Evolutionary conservation across 2,329 filamentous ascomycete species (phyloP), one percentile per base, ranked within the genome.

Genomic region (Orbilia oligospora): DNA sequence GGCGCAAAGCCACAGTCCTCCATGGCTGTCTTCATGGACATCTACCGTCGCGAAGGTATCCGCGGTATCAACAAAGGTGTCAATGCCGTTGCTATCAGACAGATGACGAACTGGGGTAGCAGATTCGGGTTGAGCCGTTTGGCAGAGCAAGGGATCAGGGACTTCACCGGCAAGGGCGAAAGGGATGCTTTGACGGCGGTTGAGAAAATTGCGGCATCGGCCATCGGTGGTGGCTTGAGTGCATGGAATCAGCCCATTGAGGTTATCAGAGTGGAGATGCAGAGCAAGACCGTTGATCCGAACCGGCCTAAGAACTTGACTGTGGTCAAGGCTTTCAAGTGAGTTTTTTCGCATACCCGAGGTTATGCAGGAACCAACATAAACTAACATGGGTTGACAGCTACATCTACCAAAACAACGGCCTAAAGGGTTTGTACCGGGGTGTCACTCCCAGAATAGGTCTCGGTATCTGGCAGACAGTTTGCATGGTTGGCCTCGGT

Each of bases 171-270:
- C 84, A 98, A 99, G 89, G 89, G 91, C 81, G 87, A 95, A 12
- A 88, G 88, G 81, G 90, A 95, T 84, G 94, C 93, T 87, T 90
- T 99, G 80, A 87, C 87, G 81, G 90, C 92, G 33, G 84, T 87
- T 79, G 96, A 99, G 88, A 98, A 98, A 90, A 91, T 99, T 84
- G 85, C 93, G 72, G 94, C 96, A 58, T 93, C 91, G 80, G 90
- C 90, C 81, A 85, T 99, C 9, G 96, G 96, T 87, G 96, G 96
- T 89, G 96, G 96, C 84, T 88, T 99, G 83, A 94, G 91, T 80
- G 96, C 96, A 81, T 99, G 96, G 96, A 99, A 99, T 87, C 96
- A 99, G 89, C 96, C 96, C 80, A 99, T 99, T 85, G 96, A 99
- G 90, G 96, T 99, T 84, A 97, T 99, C 85, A 93, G 96, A 81